These are phyloP conservation scores for Mortierella sp. DNA, from an alignment of 371 early-diverging fungal genomes.

Conservation along the genomic window DNA sequence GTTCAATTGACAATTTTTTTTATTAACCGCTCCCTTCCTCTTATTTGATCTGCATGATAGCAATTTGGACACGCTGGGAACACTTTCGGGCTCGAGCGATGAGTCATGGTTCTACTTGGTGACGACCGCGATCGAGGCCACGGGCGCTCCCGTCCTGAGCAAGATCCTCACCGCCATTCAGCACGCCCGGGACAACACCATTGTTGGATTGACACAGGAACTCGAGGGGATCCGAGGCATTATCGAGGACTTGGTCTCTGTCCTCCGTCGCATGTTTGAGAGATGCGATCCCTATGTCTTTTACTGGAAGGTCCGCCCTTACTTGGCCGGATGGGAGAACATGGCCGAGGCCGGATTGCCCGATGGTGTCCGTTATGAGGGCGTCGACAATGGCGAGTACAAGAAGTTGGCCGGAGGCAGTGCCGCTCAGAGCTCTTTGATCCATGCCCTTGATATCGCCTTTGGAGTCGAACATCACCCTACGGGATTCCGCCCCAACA, in stretches of 20 bases:
- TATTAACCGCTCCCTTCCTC: neutral
- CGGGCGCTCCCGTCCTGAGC: constrained; percentile 84
- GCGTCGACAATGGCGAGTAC: constrained; percentile 83
- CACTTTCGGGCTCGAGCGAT: constrained; percentile 91
- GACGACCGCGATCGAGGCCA: constrained; percentile 91
- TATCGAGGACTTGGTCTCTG: constrained; percentile 72
- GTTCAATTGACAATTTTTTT: neutral
- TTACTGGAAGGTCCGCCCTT: constrained; percentile 94
- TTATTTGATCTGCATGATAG: constrained; percentile 42
- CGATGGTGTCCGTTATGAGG: constrained; percentile 92
- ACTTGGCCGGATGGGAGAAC: constrained; percentile 95
- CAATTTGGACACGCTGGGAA: constrained; percentile 86
- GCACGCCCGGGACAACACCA: constrained; percentile 68
- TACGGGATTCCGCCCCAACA: constrained; percentile 67
- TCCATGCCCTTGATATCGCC: constrained; percentile 93
- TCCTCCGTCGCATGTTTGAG: constrained; percentile 92
- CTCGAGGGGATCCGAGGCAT: constrained; percentile 69
- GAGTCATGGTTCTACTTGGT: constrained; percentile 98
- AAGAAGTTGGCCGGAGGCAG: constrained; percentile 93
- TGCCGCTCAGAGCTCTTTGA: constrained; percentile 95
- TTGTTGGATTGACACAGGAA: constrained; percentile 62
- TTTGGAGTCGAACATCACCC: constrained; percentile 93
- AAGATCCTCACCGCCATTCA: constrained; percentile 73
- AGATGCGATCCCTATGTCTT: constrained; percentile 96
- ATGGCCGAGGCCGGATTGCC: constrained; percentile 90